Base-by-base conservation (phyloP, 805 yeast species). In the Wickerhamomyces bisporus region DNA sequence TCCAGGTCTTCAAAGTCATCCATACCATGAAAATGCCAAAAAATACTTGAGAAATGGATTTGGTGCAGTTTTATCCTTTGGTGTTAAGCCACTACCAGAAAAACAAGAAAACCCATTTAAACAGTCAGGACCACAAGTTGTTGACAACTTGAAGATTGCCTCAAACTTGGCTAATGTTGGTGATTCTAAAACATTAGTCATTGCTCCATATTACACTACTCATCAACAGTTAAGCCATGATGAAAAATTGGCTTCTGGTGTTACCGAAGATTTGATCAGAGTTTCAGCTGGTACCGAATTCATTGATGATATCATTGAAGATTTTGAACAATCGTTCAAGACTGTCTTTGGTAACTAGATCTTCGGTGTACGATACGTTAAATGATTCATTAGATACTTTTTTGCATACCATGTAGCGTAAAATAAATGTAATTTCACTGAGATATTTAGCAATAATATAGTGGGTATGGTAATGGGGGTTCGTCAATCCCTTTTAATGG, bases 151-250 rank as follows among this genome's bases (percentile, higher is more conserved):
- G 63, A 77, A 86, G 64, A 65, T 93, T 41, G 94, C 95, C 40
- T 82, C 95, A 24, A 86, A 88, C 68, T 77, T 93, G 59, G 98
- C 98, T 35, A 91, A 91, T 56, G 97, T 91, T 42, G 98, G 98
- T 59, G 98, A 91, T 58, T 81, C 91, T 35, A 93, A 91, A 70
- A 86, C 98, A 32, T 74, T 91, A 59, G 95, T 91, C 41, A 91
- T 91, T 62, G 89, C 96, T 38, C 98, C 98, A 48, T 89, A 82
- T 73, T 87, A 76, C 65, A 93, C 98, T 29, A 91, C 98, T 19
- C 98, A 91, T 65, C 89, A 87, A 61, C 98, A 93, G 69, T 74
- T 91, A 57, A 63, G 69, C 30, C 87, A 85, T 32, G 84, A 79
- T 48, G 97, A 87, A 69, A 86, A 86, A 66, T 40, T 65, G 30